Conservation (phyloP, 768 basidiomycete species). For the Postia placenta region DNA sequence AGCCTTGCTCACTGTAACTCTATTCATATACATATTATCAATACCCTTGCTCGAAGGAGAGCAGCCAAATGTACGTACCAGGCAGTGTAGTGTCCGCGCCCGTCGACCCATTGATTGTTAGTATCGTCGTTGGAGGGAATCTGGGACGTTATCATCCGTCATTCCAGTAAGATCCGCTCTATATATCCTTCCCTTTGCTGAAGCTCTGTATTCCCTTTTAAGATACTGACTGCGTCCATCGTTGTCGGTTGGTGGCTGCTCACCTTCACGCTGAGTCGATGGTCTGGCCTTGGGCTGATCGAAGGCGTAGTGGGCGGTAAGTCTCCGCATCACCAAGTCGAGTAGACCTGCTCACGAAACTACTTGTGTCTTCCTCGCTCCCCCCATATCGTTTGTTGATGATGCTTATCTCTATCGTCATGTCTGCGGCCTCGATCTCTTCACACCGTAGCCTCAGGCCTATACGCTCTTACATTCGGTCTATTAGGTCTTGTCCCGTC, state of each 20-base stretch:
- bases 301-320: constrained; percentile 59
- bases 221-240: constrained; percentile 59
- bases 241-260: constrained; percentile 64
- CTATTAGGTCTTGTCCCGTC: constrained; percentile 66
- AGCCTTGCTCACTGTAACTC: constrained; percentile 51
- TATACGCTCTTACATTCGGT: constrained; percentile 71
- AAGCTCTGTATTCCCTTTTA: background rate
- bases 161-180: constrained; percentile 40
- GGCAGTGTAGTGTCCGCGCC: background rate
- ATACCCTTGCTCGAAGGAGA: constrained; percentile 63
- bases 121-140: constrained; percentile 74
- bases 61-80: constrained; percentile 56
- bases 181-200: background rate
- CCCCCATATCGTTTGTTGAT: background rate
- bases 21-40: constrained; percentile 71
- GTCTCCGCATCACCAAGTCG: constrained; percentile 12
- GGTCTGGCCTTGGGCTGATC: constrained; percentile 59
- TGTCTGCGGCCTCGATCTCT: background rate
- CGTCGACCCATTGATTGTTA: constrained; percentile 20
- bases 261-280: constrained; percentile 57
- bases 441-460: constrained; percentile 50
- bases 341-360: background rate
- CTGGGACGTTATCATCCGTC: constrained; percentile 57
- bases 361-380: background rate
- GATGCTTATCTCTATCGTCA: background rate